Percentiles rank a stretch among this genome's conserved stretches.
Evolutionary conservation across 225 moss, liverwort and hornwort species (phyloP).

Genomic region (Asterella californica): DNA sequence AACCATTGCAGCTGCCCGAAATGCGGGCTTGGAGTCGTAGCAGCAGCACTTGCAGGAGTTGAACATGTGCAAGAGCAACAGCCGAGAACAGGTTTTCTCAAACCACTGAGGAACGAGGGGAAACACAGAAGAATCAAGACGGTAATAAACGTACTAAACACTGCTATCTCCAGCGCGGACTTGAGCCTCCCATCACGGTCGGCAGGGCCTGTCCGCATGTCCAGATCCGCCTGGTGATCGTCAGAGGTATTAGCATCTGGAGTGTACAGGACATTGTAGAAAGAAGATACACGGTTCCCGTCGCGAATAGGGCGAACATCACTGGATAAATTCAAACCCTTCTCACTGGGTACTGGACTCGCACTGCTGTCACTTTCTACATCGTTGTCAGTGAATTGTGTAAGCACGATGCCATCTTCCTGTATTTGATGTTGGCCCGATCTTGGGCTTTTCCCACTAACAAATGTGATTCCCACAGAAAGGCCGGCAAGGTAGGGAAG

Average conservation of each 20-base stretch:
- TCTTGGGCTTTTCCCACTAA: too few relatives aligned
- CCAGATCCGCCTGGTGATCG: slow-evolving; percentile 4
- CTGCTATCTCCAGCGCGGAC: slow-evolving; percentile 32
- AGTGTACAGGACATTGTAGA: slow-evolving; percentile 35
- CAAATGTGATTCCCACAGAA: too few relatives aligned
- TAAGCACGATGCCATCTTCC: background rate
- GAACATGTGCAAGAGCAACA: slow-evolving; percentile 29
- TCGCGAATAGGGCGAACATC: background rate
- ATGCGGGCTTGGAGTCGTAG: slow-evolving; percentile 14
- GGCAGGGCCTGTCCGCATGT: background rate
- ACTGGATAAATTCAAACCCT: slow-evolving; percentile 6
- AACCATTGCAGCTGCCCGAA: slow-evolving; percentile 10
- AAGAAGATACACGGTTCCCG: slow-evolving; percentile 24
- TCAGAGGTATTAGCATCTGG: slow-evolving; percentile 24
- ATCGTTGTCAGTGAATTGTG: background rate
- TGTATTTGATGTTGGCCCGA: background rate
- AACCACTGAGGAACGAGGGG: slow-evolving; percentile 23
- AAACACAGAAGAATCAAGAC: slow-evolving; percentile 28
- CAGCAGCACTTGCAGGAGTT: background rate
- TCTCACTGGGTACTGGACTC: slow-evolving; percentile 10
- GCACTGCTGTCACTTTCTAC: slow-evolving; percentile 13
- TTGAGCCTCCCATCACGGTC: slow-evolving; percentile 17
- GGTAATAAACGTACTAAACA: slow-evolving; percentile 31
- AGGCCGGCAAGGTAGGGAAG: background rate
- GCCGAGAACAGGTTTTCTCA: slow-evolving; percentile 19